Conservation (phyloP, 139 green algal species). For the Haematococcus lacustris region DNA sequence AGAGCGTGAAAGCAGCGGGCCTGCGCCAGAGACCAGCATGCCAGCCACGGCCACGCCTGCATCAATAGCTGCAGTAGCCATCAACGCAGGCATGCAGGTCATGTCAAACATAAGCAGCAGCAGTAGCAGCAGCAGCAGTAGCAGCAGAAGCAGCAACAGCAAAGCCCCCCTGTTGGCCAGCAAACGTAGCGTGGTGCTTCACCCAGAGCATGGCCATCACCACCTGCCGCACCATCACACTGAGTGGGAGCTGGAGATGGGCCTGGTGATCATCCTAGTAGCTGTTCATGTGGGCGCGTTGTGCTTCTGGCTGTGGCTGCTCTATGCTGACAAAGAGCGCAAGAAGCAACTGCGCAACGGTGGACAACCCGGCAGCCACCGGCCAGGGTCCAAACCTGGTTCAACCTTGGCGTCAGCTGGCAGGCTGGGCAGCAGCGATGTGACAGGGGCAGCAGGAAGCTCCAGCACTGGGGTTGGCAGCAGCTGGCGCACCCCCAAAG, state of each 20-base stretch:
- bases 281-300: slow-evolving; percentile 9
- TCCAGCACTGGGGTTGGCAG: not conserved
- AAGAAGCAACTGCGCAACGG: not conserved
- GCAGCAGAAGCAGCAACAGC: too few relatives aligned
- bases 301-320: slow-evolving; percentile 19
- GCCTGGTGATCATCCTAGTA: slow-evolving; percentile 18
- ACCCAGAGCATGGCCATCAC: slow-evolving; percentile 17
- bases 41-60: too few relatives aligned
- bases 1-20: too few relatives aligned
- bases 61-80: too few relatives aligned
- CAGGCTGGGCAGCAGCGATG: too few relatives aligned
- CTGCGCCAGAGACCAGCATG: too few relatives aligned
- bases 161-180: too few relatives aligned
- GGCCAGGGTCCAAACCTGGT: not conserved
- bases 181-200: slow-evolving; percentile 11
- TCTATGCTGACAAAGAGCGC: slow-evolving; percentile 1
- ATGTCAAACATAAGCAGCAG: too few relatives aligned
- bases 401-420: not conserved
- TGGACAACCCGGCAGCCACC: not conserved
- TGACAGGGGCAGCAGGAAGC: not conserved
- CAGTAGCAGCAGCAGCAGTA: too few relatives aligned
- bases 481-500: slow-evolving; percentile 15
- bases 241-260: slow-evolving; percentile 4
- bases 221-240: slow-evolving; percentile 17
- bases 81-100: too few relatives aligned